Evolutionary conservation across 169 alveolate species (phyloP), one percentile per base, ranked within the genome.

Genomic region (Plasmodium berghei): DNA sequence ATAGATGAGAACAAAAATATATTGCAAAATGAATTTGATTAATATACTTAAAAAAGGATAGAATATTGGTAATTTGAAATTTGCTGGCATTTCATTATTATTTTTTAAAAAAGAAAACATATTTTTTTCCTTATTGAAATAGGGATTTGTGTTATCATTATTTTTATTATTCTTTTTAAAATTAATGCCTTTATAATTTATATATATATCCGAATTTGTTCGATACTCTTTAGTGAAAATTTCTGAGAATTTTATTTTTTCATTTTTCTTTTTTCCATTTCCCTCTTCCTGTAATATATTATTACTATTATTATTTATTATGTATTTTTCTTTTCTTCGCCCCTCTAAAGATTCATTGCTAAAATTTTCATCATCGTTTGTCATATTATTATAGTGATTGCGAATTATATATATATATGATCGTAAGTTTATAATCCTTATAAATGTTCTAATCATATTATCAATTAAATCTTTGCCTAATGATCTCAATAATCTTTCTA

Each of bases 401-500:
- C 72, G 18, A 24, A 87, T 26, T 16, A 73, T 90, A 28, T 67
- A 63, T 3, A 89, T 54, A 58, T 80, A 61, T 22, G 87, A 56
- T 20, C 87, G 69, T 73, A 77, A 67, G 63, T 87, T 87, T 42
- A 88, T 67, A 24, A 67, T 74, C 48, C 92, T 73, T 12, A 92
- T 87, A 42, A 92, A 90, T 1, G 95, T 61, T 55, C 94, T 87
- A 86, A 94, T 86, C 67, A 95, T 93, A 22, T 89, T 75, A 59
- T 96, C 98, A 42, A 95, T 87, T 24, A 94, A 70, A 85, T 96
- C 98, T 55, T 97, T 85, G 14, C 98, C 98, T 73, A 96, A 85
- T 1, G 98, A 94, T 55, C 98, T 63, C 66, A 96, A 95, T 42
- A 96, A 86, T 40, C 96, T 75, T 71, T 96, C 98, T 61, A 97